phyloP scores from a whole-genome alignment of 352 stramenopile genomes.

The Phytophthora sp. region DNA sequence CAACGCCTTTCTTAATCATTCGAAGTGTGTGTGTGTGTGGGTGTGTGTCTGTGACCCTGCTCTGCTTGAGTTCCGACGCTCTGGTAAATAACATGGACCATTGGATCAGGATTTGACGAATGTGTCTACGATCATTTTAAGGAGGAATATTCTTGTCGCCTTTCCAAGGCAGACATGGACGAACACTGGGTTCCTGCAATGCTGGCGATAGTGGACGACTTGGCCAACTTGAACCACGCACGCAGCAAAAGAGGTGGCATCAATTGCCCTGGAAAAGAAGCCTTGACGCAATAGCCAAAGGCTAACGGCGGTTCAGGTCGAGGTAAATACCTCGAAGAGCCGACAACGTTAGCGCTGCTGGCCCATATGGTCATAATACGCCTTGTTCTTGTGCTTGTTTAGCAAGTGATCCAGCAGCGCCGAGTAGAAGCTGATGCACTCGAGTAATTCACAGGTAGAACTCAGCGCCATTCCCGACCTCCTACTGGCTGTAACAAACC shows the following conservation, averaged over 20 bases:
- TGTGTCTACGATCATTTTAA: slow-evolving; percentile 26
- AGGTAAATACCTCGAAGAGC: not conserved
- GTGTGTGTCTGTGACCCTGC: too few species aligned
- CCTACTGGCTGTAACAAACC: too few species aligned
- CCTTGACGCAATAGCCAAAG: slow-evolving; percentile 4
- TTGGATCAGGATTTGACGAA: slow-evolving; percentile 24
- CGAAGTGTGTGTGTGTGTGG: slow-evolving; percentile 38
- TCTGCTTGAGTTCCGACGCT: slow-evolving; percentile 46
- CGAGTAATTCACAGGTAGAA: slow-evolving; percentile 17
- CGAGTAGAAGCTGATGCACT: too few species aligned
- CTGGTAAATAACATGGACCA: slow-evolving; percentile 49
- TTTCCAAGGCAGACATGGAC: slow-evolving; percentile 37
- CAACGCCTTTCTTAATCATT: slow-evolving; percentile 44
- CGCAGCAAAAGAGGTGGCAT: not conserved
- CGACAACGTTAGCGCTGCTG: not conserved
- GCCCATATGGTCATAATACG: not conserved
- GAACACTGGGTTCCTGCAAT: slow-evolving; percentile 30
- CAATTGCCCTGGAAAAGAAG: not conserved
- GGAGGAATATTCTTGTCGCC: slow-evolving; percentile 4
- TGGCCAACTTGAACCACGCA: too few species aligned
- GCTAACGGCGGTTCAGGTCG: too few species aligned
- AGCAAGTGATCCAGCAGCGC: slow-evolving; percentile 1
- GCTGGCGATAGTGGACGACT: slow-evolving; percentile 24
- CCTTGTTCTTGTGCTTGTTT: not conserved
- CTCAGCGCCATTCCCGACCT: too few species aligned